Evolutionary conservation across 2,329 filamentous ascomycete species (phyloP).

Genomic region (Mariannaea sp.): DNA sequence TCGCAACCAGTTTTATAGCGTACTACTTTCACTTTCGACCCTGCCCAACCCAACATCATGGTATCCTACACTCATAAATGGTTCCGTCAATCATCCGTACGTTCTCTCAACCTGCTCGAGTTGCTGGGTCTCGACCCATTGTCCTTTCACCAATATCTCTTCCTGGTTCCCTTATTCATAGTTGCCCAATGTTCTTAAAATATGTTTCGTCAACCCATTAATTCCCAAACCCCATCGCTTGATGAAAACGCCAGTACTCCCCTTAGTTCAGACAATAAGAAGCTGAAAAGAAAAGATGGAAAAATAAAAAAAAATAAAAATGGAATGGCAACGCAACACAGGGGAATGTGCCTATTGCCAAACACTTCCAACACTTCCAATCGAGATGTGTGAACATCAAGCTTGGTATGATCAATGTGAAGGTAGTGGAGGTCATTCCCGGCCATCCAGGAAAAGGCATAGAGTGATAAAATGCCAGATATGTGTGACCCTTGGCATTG

Average conservation of each 20-base stretch:
- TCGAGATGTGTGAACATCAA: too few species aligned
- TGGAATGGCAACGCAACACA: too few species aligned
- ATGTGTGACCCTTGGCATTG: too few species aligned
- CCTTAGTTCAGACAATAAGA: too few species aligned
- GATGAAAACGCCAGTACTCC: constrained; percentile 17
- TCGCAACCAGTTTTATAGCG: background rate
- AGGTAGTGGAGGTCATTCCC: too few species aligned
- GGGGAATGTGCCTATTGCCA: too few species aligned
- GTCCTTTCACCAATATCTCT: constrained; percentile 1
- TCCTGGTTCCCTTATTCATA: background rate
- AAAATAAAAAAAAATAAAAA: background rate
- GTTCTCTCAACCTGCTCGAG: constrained; percentile 2
- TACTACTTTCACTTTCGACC: constrained; percentile 6
- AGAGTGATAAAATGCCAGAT: background rate
- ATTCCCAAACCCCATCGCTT: constrained; percentile 10
- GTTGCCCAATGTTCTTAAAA: too few species aligned
- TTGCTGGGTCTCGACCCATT: constrained; percentile 5
- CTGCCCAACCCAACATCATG: background rate
- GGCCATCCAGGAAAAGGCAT: too few species aligned
- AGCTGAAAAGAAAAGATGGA: background rate
- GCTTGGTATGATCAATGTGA: too few species aligned
- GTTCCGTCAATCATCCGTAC: constrained; percentile 5
- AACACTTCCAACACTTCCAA: too few species aligned
- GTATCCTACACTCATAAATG: constrained; percentile 3
- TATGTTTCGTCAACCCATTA: constrained; percentile 9